phyloP scores from a whole-genome alignment of 768 basidiomycete genomes.

The Terana coerulea region DNA sequence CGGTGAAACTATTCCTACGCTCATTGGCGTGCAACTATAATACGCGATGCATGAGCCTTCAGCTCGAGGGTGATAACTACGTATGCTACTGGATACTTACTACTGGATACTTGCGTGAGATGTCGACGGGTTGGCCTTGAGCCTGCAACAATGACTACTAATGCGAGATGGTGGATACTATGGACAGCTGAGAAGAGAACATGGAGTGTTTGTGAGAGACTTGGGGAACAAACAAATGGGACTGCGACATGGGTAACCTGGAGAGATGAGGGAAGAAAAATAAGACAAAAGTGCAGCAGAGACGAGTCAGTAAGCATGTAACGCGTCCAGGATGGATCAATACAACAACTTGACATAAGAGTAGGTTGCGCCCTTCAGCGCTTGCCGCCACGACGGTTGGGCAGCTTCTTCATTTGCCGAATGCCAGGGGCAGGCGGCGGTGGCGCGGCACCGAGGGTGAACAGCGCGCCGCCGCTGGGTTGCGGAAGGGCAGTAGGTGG shows the following conservation, averaged over 20 bases:
- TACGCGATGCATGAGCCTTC: slow-evolving; percentile 25
- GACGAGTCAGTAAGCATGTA: slow-evolving; percentile 10
- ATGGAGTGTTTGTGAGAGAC: not conserved
- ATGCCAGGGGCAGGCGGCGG: slow-evolving; percentile 11
- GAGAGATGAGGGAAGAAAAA: not conserved
- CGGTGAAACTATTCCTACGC: slow-evolving; percentile 19
- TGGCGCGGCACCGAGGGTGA: slow-evolving; percentile 29
- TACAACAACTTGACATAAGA: not conserved
- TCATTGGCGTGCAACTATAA: slow-evolving; percentile 23
- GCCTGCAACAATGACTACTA: slow-evolving; percentile 19
- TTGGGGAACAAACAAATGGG: not conserved
- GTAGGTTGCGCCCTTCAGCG: slow-evolving; percentile 13
- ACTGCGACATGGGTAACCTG: slow-evolving; percentile 7
- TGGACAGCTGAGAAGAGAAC: slow-evolving; percentile 2
- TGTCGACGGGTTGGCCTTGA: slow-evolving; percentile 15
- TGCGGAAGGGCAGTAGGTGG: slow-evolving; percentile 16
- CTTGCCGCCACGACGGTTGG: slow-evolving; percentile 27
- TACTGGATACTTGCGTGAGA: slow-evolving; percentile 9
- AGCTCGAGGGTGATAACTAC: slow-evolving; percentile 11
- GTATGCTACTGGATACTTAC: slow-evolving; percentile 10
- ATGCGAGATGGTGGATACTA: slow-evolving; percentile 7
- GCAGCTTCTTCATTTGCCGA: slow-evolving; percentile 29
- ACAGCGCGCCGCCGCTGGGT: slow-evolving; percentile 20
- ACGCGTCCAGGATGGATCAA: not conserved
- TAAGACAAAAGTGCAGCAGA: not conserved